phyloP scores from a whole-genome alignment of 225 moss, liverwort and hornwort species.

The Bryoerythrophyllum caledonicum region DNA sequence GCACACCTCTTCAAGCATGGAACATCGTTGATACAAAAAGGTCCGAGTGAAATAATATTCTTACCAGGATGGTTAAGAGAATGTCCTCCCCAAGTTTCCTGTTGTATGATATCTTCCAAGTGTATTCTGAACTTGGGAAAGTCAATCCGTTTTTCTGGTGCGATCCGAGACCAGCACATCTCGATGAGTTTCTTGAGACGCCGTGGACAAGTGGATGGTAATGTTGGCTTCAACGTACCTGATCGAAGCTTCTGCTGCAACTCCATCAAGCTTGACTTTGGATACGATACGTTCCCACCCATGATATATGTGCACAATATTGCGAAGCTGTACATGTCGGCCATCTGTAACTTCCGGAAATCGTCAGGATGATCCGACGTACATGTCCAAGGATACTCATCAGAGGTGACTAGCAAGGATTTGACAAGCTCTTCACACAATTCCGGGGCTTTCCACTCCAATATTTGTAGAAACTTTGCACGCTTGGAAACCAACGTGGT shows the following conservation, averaged over 20 bases:
- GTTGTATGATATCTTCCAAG: no score
- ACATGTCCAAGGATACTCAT: constrained; percentile 1
- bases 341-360: not conserved
- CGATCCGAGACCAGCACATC: not conserved
- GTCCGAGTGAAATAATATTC: no score
- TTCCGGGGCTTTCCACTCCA: constrained; percentile 24
- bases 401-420: not conserved
- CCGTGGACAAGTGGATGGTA: not conserved
- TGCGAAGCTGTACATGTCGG: constrained; percentile 26
- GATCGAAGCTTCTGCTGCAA: not conserved
- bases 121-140: no score
- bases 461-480: not conserved
- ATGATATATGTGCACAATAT: constrained; percentile 16
- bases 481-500: constrained; percentile 13
- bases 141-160: no score
- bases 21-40: no score
- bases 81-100: no score
- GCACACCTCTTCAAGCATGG: no score
- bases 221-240: not conserved
- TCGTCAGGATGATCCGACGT: not conserved
- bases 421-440: not conserved
- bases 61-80: no score
- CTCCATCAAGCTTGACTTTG: not conserved
- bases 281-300: constrained; percentile 13
- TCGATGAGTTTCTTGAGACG: not conserved